Conservation (phyloP, 768 basidiomycete genomes). For the Calvatia gigantea region DNA sequence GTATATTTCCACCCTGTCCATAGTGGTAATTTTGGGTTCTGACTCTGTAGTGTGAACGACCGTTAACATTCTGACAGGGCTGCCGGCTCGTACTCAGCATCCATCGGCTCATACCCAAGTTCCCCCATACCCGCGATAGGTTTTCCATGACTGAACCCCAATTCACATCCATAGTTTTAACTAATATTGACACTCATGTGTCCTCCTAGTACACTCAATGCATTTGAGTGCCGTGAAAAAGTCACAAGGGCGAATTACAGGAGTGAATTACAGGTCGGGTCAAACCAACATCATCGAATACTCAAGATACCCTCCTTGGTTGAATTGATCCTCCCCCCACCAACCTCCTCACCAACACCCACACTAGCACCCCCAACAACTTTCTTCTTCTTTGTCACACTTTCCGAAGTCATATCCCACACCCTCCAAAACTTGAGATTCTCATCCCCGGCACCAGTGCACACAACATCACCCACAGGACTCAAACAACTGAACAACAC, state of each 20-base stretch:
- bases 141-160: neutral
- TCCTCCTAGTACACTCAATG: no score
- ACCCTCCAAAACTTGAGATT: constrained; percentile 96
- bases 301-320: constrained; percentile 48
- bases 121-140: neutral
- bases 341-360: constrained; percentile 28
- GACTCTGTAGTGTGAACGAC: neutral
- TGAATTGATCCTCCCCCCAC: constrained; percentile 39
- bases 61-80: constrained; percentile 3
- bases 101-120: constrained; percentile 2
- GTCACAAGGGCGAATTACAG: no score
- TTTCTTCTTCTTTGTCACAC: constrained; percentile 49
- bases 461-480: constrained; percentile 89
- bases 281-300: constrained; percentile 28
- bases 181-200: no score
- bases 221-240: no score
- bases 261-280: no score
- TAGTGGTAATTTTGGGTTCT: constrained; percentile 9
- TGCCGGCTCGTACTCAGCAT: constrained; percentile 16
- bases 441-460: constrained; percentile 92
- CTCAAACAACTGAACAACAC: constrained; percentile 83
- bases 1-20: constrained; percentile 14
- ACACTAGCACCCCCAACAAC: constrained; percentile 28
- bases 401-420: constrained; percentile 58
- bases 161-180: neutral